phyloP scores from a whole-genome alignment of 2,329 filamentous ascomycete genomes.

The Trichothecium roseum region DNA sequence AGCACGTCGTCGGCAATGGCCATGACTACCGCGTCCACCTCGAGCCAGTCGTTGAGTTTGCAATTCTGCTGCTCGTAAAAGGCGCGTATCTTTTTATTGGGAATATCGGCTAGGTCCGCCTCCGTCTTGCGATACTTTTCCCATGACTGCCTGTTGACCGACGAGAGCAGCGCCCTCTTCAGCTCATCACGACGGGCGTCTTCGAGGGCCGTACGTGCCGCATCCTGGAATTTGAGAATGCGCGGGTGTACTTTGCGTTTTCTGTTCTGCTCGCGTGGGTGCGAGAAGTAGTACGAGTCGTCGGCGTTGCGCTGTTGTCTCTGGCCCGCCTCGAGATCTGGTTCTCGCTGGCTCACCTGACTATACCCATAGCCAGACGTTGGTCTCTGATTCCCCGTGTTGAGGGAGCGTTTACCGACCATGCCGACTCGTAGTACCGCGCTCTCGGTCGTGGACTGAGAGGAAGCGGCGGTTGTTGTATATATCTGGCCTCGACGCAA shows the following conservation, averaged over 20 bases:
- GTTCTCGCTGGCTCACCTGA: background rate
- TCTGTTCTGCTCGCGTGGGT: background rate
- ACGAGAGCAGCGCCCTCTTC: conserved; percentile 17
- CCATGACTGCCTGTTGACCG: conserved; percentile 15
- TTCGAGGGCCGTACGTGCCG: conserved; percentile 16
- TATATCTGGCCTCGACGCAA: background rate
- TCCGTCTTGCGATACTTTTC: conserved; percentile 19
- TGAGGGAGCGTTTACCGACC: conserved; percentile 5
- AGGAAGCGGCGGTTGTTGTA: no score
- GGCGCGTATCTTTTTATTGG: conserved; percentile 15
- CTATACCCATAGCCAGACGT: background rate
- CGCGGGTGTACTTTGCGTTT: conserved; percentile 2
- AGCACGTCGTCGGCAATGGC: conserved; percentile 22
- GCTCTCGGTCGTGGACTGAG: no score
- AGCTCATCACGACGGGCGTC: conserved; percentile 19
- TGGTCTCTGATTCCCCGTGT: background rate
- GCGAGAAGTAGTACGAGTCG: background rate
- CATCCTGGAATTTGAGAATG: conserved; percentile 20
- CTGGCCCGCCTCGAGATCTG: background rate
- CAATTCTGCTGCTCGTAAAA: conserved; percentile 21
- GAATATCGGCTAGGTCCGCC: conserved; percentile 15
- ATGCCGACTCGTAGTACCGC: conserved; percentile 1
- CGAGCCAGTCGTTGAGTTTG: conserved; percentile 21
- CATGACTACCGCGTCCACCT: conserved; percentile 22
- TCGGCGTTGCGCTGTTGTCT: background rate